These are phyloP conservation scores for Castanea sativa DNA, from an alignment of 306 rosid genomes.

Conservation along the genomic window DNA sequence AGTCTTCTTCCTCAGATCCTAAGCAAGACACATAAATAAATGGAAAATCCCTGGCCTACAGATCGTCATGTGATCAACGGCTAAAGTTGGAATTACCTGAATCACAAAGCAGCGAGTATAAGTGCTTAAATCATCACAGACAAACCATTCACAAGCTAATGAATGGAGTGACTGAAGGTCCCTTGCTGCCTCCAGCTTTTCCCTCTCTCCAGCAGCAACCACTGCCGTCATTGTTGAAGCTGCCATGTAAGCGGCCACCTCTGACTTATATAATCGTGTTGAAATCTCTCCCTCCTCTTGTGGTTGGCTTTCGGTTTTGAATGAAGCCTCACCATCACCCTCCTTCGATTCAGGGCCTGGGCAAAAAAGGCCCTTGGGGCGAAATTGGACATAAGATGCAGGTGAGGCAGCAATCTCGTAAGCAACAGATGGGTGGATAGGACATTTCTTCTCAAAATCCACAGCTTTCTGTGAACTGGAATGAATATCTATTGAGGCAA, in stretches of 20 bases:
- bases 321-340: conserved; percentile 20
- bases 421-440: conserved; percentile 47
- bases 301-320: conserved; percentile 13
- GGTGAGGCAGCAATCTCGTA: conserved; percentile 88
- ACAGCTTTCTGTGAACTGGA: conserved; percentile 25
- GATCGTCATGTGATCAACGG: neutral
- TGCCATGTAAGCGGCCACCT: conserved; percentile 79
- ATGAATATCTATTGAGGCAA: conserved; percentile 25
- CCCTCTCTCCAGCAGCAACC: conserved; percentile 84
- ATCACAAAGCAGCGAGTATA: conserved; percentile 79
- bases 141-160: conserved; percentile 96
- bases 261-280: conserved; percentile 50
- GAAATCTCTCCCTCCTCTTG: conserved; percentile 36
- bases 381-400: conserved; percentile 68
- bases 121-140: conserved; percentile 73
- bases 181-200: conserved; percentile 75
- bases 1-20: neutral
- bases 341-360: conserved; percentile 36
- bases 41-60: neutral
- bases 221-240: conserved; percentile 90
- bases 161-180: conserved; percentile 82
- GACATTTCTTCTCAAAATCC: conserved; percentile 33
- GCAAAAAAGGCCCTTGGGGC: conserved; percentile 47
- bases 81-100: conserved; percentile 55
- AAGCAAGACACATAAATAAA: neutral